These are phyloP conservation scores for Pelargonium nanum DNA, from an alignment of 345 rosid genomes.

Conservation along the genomic window DNA sequence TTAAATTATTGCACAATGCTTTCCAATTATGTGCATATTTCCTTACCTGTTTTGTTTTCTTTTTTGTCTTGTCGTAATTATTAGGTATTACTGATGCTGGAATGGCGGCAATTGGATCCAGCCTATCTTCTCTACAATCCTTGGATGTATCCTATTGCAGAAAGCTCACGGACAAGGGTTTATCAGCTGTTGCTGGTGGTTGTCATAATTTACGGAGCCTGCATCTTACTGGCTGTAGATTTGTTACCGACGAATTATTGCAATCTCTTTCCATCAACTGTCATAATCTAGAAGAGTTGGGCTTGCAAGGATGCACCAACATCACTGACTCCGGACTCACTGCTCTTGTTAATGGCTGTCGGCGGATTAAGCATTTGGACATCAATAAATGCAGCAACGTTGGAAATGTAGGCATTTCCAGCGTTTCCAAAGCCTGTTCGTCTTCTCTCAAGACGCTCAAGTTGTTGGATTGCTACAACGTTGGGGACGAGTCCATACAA, in stretches of 20 bases:
- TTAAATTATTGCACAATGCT: too few relatives aligned
- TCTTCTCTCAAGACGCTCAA: constrained; percentile 63
- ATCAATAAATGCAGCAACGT: constrained; percentile 71
- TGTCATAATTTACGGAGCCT: constrained; percentile 51
- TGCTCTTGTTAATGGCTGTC: constrained; percentile 63
- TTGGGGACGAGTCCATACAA: constrained; percentile 50
- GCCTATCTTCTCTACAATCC: constrained; percentile 61
- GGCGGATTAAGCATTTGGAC: constrained; percentile 46
- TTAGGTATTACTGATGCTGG: constrained; percentile 76
- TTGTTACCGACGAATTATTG: constrained; percentile 41
- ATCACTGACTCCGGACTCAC: constrained; percentile 58
- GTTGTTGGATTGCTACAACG: constrained; percentile 70
- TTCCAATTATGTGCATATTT: not conserved
- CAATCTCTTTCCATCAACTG: constrained; percentile 54
- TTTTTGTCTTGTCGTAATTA: not conserved
- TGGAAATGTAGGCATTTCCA: constrained; percentile 59
- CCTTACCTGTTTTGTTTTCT: not conserved
- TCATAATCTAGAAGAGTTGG: constrained; percentile 42
- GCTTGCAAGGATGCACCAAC: constrained; percentile 68
- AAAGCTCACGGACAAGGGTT: constrained; percentile 76
- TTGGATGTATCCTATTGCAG: constrained; percentile 83
- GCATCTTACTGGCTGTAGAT: constrained; percentile 68
- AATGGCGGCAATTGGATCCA: constrained; percentile 49
- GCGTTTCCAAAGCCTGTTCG: constrained; percentile 53
- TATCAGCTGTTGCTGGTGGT: constrained; percentile 64